These are phyloP conservation scores for Trichoderma sp. DNA, from an alignment of 2,329 filamentous ascomycete species.

Conservation along the genomic window DNA sequence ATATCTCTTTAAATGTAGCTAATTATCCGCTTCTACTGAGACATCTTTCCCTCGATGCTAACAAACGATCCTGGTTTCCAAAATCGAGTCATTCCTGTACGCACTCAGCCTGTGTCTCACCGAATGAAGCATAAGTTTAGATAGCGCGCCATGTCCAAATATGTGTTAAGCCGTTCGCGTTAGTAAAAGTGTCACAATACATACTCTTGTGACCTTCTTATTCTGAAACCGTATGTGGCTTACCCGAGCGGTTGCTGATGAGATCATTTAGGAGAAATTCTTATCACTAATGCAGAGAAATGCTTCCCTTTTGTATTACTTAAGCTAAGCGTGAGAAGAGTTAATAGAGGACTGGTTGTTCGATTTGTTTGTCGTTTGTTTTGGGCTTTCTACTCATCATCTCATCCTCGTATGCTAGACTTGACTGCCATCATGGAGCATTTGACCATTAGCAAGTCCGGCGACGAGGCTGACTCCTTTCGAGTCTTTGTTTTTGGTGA, in stretches of 20 bases:
- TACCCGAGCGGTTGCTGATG: neutral
- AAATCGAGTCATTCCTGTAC: neutral
- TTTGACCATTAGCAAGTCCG: neutral
- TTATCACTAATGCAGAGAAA: neutral
- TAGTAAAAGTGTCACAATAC: neutral
- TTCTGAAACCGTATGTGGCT: slow-evolving; percentile 2
- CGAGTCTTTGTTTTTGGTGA: slow-evolving; percentile 20
- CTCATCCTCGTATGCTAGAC: neutral
- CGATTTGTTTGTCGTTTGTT: neutral
- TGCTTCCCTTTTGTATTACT: neutral
- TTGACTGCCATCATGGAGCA: slow-evolving; percentile 10
- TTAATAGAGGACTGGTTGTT: neutral
- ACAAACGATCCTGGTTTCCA: neutral
- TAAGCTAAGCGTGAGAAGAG: neutral
- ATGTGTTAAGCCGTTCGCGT: neutral
- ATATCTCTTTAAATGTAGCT: neutral
- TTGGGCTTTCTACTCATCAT: neutral
- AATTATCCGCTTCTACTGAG: neutral
- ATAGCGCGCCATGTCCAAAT: neutral
- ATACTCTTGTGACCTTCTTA: neutral
- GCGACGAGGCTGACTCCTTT: neutral
- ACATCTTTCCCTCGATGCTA: neutral
- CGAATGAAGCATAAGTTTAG: neutral
- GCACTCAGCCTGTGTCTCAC: neutral
- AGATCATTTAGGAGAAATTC: neutral